Conservation (phyloP, 2,329 filamentous ascomycete genomes). For the Aspergillus persii region DNA sequence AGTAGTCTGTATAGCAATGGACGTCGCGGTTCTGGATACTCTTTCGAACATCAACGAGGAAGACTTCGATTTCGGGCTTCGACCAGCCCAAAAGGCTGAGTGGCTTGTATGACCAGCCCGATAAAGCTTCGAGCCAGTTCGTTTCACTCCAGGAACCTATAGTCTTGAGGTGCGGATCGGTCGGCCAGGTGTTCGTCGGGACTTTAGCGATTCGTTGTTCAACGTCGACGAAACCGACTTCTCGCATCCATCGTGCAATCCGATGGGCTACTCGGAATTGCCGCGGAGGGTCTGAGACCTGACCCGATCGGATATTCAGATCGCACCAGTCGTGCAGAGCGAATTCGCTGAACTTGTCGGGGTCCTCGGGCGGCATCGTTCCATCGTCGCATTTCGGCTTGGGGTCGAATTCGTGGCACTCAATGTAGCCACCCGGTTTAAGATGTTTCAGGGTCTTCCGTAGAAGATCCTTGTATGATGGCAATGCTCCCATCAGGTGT, state of each 20-base stretch:
- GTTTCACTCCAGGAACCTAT: constrained; percentile 51
- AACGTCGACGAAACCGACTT: constrained; percentile 59
- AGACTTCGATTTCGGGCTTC: constrained; percentile 47
- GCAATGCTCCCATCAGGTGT: constrained; percentile 57
- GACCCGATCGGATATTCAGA: constrained; percentile 42
- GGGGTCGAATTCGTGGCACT: constrained; percentile 46
- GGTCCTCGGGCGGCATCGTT: constrained; percentile 50
- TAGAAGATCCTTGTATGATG: constrained; percentile 57
- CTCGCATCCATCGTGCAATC: constrained; percentile 54
- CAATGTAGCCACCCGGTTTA: constrained; percentile 55
- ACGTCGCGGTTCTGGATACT: constrained; percentile 40
- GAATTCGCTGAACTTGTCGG: constrained; percentile 33
- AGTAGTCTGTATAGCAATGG: constrained; percentile 43
- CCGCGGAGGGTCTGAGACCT: constrained; percentile 41
- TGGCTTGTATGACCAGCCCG: constrained; percentile 46
- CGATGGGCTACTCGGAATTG: constrained; percentile 55
- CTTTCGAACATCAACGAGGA: constrained; percentile 44
- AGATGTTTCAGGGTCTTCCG: constrained; percentile 51
- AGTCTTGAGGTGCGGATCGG: constrained; percentile 46
- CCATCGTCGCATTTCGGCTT: constrained; percentile 53
- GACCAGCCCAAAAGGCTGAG: constrained; percentile 44
- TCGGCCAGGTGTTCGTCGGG: constrained; percentile 53
- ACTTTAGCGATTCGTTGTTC: constrained; percentile 54
- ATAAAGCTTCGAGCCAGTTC: constrained; percentile 45
- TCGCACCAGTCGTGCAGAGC: constrained; percentile 51